These are phyloP conservation scores for Dipteronia sinensis DNA, from an alignment of 345 rosid genomes.

Conservation along the genomic window DNA sequence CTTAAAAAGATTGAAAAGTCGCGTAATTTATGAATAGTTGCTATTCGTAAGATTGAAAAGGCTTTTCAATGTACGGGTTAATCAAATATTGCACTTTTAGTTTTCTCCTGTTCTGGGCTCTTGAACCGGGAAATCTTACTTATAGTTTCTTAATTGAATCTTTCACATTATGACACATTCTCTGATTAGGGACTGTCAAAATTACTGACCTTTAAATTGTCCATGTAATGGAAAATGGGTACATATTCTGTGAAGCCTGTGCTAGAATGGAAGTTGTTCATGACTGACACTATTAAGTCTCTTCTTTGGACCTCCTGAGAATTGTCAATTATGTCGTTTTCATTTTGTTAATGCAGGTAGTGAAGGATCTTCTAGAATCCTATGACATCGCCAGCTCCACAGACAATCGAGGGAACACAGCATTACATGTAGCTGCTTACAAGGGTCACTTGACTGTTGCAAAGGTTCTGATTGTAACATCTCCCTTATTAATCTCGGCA, in stretches of 20 bases:
- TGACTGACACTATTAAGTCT: not conserved
- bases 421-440: conserved; percentile 82
- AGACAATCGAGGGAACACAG: conserved; percentile 79
- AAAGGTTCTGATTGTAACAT: conserved; percentile 50
- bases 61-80: too few species aligned
- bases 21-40: too few species aligned
- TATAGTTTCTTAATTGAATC: too few species aligned
- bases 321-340: not conserved
- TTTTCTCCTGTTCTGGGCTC: too few species aligned
- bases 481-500: conserved; percentile 45
- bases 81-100: too few species aligned
- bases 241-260: not conserved
- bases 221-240: too few species aligned
- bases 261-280: not conserved
- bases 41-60: too few species aligned
- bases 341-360: conserved; percentile 47
- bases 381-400: conserved; percentile 43
- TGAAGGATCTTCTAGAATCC: conserved; percentile 61
- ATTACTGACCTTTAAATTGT: too few species aligned
- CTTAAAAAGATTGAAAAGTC: too few species aligned
- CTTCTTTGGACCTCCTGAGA: not conserved
- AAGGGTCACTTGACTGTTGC: conserved; percentile 65
- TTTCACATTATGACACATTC: too few species aligned
- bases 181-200: too few species aligned
- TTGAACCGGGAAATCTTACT: too few species aligned